These are phyloP conservation scores for Nicotiana tabacum DNA, from an alignment of 257 asterid species.

Conservation along the genomic window DNA sequence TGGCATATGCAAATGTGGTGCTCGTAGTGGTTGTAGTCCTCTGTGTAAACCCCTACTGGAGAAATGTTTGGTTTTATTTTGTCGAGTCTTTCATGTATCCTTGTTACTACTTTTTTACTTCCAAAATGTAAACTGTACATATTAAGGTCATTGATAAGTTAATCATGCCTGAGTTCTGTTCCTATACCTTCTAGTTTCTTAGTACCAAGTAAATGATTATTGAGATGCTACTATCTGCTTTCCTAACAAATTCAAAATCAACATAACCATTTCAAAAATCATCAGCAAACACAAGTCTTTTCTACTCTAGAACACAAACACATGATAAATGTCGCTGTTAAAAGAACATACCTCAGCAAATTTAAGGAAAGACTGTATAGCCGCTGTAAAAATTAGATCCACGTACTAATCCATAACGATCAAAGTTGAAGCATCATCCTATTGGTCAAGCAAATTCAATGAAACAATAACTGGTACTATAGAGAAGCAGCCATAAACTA, in stretches of 20 bases:
- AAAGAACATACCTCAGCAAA: not conserved
- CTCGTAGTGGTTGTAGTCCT: not conserved
- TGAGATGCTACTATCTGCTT: not conserved
- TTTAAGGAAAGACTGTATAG: too few relatives aligned
- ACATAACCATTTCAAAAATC: not conserved
- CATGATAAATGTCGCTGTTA: not conserved
- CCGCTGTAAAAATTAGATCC: too few relatives aligned
- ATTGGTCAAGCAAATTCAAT: too few relatives aligned
- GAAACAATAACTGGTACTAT: too few relatives aligned
- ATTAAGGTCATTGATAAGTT: not conserved
- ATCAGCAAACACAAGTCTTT: not conserved
- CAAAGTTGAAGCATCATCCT: too few relatives aligned
- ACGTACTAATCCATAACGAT: too few relatives aligned
- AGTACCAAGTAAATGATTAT: not conserved
- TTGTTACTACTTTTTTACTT: not conserved
- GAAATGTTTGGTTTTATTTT: slow-evolving; percentile 1
- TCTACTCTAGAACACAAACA: not conserved
- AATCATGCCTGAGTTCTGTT: not conserved
- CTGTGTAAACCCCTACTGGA: slow-evolving; percentile 7
- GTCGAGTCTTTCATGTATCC: not conserved
- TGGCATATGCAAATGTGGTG: slow-evolving; percentile 3
- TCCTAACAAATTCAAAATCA: not conserved
- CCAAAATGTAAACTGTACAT: not conserved
- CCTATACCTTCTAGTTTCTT: not conserved
- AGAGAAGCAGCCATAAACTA: too few relatives aligned